Percentiles rank a stretch among this genome's conserved stretches.
Conservation (phyloP, 108 stramenopile species). For the Bacterosira constricta region DNA sequence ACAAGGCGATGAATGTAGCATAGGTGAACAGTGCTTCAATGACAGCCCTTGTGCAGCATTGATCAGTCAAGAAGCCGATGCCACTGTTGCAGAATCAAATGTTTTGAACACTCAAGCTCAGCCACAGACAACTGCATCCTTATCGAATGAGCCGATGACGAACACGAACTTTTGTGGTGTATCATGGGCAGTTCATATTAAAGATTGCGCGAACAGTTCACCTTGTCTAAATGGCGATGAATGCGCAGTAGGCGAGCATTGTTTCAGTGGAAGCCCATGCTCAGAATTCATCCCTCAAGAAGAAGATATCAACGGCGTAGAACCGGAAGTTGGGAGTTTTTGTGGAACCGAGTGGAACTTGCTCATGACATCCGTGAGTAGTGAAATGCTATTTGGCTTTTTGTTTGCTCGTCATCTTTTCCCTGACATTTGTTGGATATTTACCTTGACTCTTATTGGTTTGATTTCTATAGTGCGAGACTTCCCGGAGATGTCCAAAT, state of each 20-base stretch:
- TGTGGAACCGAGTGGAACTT: slow-evolving; percentile 23
- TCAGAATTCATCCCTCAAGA: background rate
- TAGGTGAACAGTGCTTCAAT: slow-evolving; percentile 26
- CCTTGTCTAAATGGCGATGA: slow-evolving; percentile 35
- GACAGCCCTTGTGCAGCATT: slow-evolving; percentile 23
- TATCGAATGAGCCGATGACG: slow-evolving; percentile 1
- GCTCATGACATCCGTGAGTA: slow-evolving; percentile 10
- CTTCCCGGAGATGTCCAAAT: no score
- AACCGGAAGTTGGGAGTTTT: slow-evolving; percentile 7
- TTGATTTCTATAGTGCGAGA: no score
- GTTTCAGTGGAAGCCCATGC: slow-evolving; percentile 28
- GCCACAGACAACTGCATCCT: background rate
- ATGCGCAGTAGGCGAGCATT: slow-evolving; percentile 20
- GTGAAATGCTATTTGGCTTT: no score
- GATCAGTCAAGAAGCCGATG: background rate
- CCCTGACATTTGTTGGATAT: no score
- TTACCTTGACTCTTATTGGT: no score
- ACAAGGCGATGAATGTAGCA: slow-evolving; percentile 23
- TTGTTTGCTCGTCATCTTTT: no score
- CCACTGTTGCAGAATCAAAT: background rate
- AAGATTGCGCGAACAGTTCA: slow-evolving; percentile 15
- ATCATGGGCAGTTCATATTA: slow-evolving; percentile 17
- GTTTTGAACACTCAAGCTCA: background rate
- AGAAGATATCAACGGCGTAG: background rate
- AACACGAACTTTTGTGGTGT: slow-evolving; percentile 33